Evolutionary conservation across 2,329 filamentous ascomycete genomes (phyloP).

Genomic region (Aureobasidium sp.): DNA sequence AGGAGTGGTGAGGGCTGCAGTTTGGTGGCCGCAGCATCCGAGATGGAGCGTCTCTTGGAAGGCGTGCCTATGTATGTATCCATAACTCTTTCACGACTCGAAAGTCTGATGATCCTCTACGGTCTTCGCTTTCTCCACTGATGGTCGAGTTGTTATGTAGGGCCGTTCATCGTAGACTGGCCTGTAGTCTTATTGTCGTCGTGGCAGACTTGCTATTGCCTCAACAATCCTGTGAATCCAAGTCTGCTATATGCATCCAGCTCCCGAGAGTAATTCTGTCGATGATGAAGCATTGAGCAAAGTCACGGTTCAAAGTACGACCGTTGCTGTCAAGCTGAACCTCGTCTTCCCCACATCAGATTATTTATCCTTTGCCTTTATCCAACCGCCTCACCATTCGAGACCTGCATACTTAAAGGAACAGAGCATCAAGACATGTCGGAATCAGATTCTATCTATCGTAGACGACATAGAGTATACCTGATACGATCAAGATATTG

Average conservation of each 20-base stretch:
- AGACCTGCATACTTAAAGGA: neutral
- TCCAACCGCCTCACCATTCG: neutral
- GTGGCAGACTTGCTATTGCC: neutral
- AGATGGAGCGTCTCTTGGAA: slow-evolving; percentile 36
- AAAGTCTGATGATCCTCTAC: neutral
- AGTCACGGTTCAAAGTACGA: slow-evolving; percentile 3
- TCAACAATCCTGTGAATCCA: neutral
- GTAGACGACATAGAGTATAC: neutral
- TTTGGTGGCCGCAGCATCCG: slow-evolving; percentile 30
- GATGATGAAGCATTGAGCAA: neutral
- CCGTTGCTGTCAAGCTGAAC: slow-evolving; percentile 5
- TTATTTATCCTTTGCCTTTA: neutral
- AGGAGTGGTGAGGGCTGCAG: slow-evolving; percentile 40
- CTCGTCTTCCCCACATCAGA: neutral
- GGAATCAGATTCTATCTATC: neutral
- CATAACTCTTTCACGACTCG: neutral
- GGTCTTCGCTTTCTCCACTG: neutral
- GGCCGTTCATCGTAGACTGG: neutral
- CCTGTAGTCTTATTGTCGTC: neutral
- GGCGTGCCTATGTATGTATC: slow-evolving; percentile 20
- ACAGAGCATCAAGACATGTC: neutral
- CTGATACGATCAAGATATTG: neutral
- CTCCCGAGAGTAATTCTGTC: neutral
- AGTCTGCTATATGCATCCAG: neutral
- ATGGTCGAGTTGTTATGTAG: neutral